Evolutionary conservation across 2,329 filamentous ascomycete genomes (phyloP), one percentile per base, ranked within the genome.

Genomic region (Chaetomiaceae sp.): DNA sequence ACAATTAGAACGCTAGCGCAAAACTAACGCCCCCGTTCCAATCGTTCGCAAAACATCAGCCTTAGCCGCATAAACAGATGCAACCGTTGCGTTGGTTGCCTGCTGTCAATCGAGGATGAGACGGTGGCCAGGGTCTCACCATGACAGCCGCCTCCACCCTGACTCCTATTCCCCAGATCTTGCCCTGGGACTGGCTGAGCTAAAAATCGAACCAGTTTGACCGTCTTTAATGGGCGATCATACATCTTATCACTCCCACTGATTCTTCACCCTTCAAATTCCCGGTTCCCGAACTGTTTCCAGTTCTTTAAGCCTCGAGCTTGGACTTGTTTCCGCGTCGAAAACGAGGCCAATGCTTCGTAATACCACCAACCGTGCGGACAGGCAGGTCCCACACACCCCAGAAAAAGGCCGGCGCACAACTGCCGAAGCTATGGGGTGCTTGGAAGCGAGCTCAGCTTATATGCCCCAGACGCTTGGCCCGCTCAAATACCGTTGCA

Each of bases 401-500:
- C 33, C 16, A 20, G 11, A 33, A 34, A 25, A 20, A 25, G 5
- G n/a, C n/a, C 47, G 27, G 11, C 5, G 20, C 25, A 50, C 27
- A 56, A 53, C 48, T 56, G 54, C 54, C 54, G 54, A 48, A 16
- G 37, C 36, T 23, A 21, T 48, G 25, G 9, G 32, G 13, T 23
- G 42, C 37, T n/a, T 29, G 46, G 27, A 51, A 47, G 18, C 47
- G 42, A 53, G 49, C 29, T 43, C 49, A 51, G 49, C 45, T 50
- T 51, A n/a, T 43, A 27, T 48, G 5, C 36, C 50, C 40, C 46
- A 49, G 25, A 38, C 37, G 16, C 43, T 38, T 38, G 48, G 47
- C 42, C 40, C 25, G 10, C 9, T 10, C 36, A 29, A 18, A 44
- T 43, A 48, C 16, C 25, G 45, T 48, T 53, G 45, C 51, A 53